Percentiles rank a stretch among this genome's conserved stretches.
phyloP scores from a whole-genome alignment of 805 yeast genomes.

The Candida xyloterini region DNA sequence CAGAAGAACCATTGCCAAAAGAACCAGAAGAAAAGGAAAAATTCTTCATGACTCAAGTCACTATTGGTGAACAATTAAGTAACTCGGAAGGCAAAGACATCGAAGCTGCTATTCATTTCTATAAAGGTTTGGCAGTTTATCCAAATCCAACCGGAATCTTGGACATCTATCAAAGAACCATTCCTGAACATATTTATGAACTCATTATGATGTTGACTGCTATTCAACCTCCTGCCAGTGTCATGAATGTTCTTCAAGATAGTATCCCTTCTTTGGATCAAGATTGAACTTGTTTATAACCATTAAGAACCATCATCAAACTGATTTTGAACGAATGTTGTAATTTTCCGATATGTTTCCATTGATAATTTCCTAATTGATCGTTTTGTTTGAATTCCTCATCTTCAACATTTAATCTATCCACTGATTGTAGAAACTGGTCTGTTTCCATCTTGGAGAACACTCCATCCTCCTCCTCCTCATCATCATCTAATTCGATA shows the following conservation, averaged over 20 bases:
- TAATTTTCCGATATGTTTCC: conserved; percentile 19
- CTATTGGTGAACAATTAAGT: conserved; percentile 79
- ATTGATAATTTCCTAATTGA: conserved; percentile 23
- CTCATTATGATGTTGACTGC: conserved; percentile 86
- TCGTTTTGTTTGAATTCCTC: conserved; percentile 19
- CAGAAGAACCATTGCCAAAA: conserved; percentile 71
- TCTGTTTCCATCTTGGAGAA: conserved; percentile 7
- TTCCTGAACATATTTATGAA: conserved; percentile 80
- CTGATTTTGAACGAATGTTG: conserved; percentile 17
- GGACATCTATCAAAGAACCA: conserved; percentile 83
- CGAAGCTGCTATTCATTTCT: conserved; percentile 86
- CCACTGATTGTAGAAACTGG: conserved; percentile 18
- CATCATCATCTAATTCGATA: conserved; percentile 24
- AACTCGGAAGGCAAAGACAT: conserved; percentile 63
- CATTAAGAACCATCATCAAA: conserved; percentile 8
- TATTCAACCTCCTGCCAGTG: conserved; percentile 80
- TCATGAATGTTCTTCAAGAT: conserved; percentile 62
- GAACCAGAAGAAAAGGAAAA: conserved; percentile 67
- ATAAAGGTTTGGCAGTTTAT: conserved; percentile 88
- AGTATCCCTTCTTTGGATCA: conserved; percentile 26
- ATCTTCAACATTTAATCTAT: conserved; percentile 14
- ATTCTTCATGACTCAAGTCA: conserved; percentile 79
- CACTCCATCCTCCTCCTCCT: conserved; percentile 7
- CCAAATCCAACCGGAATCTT: conserved; percentile 93
- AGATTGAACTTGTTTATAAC: conserved; percentile 14